Evolutionary conservation across 495 filamentous ascomycete species (phyloP), one percentile per base, ranked within the genome.

Genomic region (Daldinia vernicosa): DNA sequence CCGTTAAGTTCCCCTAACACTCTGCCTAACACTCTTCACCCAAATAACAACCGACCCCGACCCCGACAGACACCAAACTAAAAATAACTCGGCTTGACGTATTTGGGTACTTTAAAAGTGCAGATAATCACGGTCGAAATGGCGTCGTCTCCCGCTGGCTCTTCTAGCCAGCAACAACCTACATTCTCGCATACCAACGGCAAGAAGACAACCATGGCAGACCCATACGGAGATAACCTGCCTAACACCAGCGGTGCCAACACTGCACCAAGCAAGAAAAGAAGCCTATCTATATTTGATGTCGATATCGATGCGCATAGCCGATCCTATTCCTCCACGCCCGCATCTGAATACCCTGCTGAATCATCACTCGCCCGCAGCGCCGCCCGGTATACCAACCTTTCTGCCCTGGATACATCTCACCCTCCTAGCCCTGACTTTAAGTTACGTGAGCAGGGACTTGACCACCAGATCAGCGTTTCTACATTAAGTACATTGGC

Each of bases 181-280:
- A n/a, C 40, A 1, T 61, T 59, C 27, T 32, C 22, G 43, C 69
- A 67, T 24, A 53, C 19, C 12, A 30, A 62, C 52, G 45, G 63
- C n/a, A 39, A 58, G 15, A 14, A 30, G 12, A 37, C 53, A 40
- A 53, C 47, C 14, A 15, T 47, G 27, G 26, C 28, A 5, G 45
- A 63, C 26, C 58, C 63, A 0, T 67, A 51, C 19, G 40, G 58
- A 26, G 58, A 63, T 7, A 30, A 37, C 12, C 8, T 28, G 6
- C 27, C 15, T 27, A 15, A 7, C 15, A 9, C 1, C 22, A 53
- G 24, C 26, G 59, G 39, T 12, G 24, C 9, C 12, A 47, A 14
- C 24, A n/a, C 35, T 15, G 12, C 24, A 5, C 15, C 15, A 0
- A 56, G 19, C 26, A 22, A 27, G 19, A 54, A 33, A 7, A 9